Percentiles rank a stretch among this genome's conserved stretches.
phyloP scores from a whole-genome alignment of 2,329 filamentous ascomycete species.

The Botrytis cinerea region DNA sequence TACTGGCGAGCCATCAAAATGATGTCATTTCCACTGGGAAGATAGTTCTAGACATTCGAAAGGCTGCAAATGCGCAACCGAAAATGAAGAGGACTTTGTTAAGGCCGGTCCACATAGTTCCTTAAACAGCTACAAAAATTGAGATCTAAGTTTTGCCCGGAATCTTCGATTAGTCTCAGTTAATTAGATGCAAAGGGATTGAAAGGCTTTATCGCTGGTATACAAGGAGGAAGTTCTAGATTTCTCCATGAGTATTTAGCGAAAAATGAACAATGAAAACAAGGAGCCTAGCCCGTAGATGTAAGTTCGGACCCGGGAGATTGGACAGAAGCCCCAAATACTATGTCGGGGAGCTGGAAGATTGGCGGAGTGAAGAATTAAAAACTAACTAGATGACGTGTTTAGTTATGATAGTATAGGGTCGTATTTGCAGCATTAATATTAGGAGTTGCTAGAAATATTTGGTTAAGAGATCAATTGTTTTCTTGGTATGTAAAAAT shows the following conservation, averaged over 20 bases:
- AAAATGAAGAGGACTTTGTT: rapidly evolving
- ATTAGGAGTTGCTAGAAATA: no score
- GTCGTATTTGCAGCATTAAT: no score
- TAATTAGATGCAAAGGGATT: neutral
- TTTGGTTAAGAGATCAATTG: no score
- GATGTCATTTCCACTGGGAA: neutral
- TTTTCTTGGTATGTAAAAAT: no score
- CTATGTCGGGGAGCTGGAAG: rapidly evolving
- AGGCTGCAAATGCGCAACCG: neutral
- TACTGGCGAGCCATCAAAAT: neutral
- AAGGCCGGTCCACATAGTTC: neutral
- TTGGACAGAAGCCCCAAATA: no score
- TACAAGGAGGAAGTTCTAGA: neutral
- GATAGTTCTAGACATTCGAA: neutral
- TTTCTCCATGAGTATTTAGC: neutral
- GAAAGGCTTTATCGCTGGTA: neutral
- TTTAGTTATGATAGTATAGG: no score
- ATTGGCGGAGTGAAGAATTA: neutral
- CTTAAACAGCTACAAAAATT: no score
- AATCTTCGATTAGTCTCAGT: no score
- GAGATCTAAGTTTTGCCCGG: no score
- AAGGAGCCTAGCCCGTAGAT: rapidly evolving
- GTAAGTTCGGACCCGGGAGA: rapidly evolving
- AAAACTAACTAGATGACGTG: neutral
- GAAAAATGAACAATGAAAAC: neutral